Base-by-base conservation (phyloP, 2,329 filamentous ascomycete species). In the Epicoccum nigrum region DNA sequence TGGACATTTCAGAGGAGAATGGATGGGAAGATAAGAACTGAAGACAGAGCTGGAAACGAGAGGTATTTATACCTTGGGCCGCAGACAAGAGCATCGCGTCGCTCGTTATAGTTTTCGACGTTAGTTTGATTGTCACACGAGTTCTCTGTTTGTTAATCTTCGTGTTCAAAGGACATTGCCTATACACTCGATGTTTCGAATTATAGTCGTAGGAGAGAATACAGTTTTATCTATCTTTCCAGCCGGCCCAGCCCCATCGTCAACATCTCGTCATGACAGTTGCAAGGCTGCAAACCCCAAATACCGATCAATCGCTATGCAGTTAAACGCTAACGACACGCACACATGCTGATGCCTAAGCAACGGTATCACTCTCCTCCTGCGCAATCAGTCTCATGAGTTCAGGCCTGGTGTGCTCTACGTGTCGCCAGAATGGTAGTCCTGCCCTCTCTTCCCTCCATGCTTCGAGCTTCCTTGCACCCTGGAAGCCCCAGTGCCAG, bases 401-500 rank as follows among this genome's bases (percentile, higher is more conserved):
- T 54, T 72, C 69, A 25, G 51, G 52, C 13, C 44, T 38, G 7
- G 45, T 51, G 42, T 66, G 62, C 9, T 54, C 46, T 4, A 49
- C 48, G 8, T 54, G 60, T 33, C 66, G 63, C 64, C 66, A 69
- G 19, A 69, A 67, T 4, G 58, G 54, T 1, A 51, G 53, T 39
- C 41, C 11, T 51, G 30, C 4, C 48, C 41, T 37, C 55, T 50
- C 50, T 15, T 59, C 64, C 21, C 59, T 60, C 68, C 64, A 64
- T 5, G 58, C 59, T 20, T 68, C 60, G 2, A 70, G 23, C 16
- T 54, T 54, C 17, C 56, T 57, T 16, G 64, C 69, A 40, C 32
- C 54, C 27, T 52, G 58, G 31, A 92, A 89, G 0, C 85, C 83
- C 74, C 82, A 87, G 72, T 93, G 85, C 70, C 91, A 95, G 3